Evolutionary conservation across 371 early-diverging fungal species (phyloP).

Genomic region (Capillidium heterosporum): DNA sequence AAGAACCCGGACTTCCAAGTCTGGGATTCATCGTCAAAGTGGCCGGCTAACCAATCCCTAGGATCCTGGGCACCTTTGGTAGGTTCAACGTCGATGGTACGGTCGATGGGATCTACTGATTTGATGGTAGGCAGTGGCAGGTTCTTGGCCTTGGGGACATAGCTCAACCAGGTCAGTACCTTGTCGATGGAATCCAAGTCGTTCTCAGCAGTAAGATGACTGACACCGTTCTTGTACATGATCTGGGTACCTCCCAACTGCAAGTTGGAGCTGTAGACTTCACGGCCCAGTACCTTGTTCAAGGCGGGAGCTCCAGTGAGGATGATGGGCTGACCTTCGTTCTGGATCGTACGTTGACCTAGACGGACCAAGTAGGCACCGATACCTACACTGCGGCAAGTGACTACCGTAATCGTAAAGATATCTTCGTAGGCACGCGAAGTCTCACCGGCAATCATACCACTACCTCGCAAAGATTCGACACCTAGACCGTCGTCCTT

Average conservation of each 20-base stretch:
- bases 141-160: slow-evolving; percentile 56
- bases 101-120: slow-evolving; percentile 43
- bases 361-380: slow-evolving; percentile 98
- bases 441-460: slow-evolving; percentile 97
- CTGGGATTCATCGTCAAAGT: slow-evolving; percentile 31
- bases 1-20: slow-evolving; percentile 78
- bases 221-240: slow-evolving; percentile 97
- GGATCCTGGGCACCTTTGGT: slow-evolving; percentile 84
- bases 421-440: slow-evolving; percentile 89
- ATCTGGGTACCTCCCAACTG: slow-evolving; percentile 98
- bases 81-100: slow-evolving; percentile 55
- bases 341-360: slow-evolving; percentile 94
- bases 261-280: slow-evolving; percentile 94
- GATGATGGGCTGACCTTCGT: slow-evolving; percentile 94
- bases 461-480: slow-evolving; percentile 96
- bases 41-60: slow-evolving; percentile 71
- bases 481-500: slow-evolving; percentile 84
- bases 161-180: slow-evolving; percentile 89
- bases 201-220: slow-evolving; percentile 87
- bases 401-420: slow-evolving; percentile 93
- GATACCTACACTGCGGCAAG: slow-evolving; percentile 95
- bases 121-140: slow-evolving; percentile 35
- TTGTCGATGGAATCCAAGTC: slow-evolving; percentile 84
- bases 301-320: slow-evolving; percentile 95
- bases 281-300: slow-evolving; percentile 96